Percentiles rank a stretch among this genome's conserved stretches.
Evolutionary conservation across 2,329 filamentous ascomycete species (phyloP).

Genomic region (Rachicladosporium sp.): DNA sequence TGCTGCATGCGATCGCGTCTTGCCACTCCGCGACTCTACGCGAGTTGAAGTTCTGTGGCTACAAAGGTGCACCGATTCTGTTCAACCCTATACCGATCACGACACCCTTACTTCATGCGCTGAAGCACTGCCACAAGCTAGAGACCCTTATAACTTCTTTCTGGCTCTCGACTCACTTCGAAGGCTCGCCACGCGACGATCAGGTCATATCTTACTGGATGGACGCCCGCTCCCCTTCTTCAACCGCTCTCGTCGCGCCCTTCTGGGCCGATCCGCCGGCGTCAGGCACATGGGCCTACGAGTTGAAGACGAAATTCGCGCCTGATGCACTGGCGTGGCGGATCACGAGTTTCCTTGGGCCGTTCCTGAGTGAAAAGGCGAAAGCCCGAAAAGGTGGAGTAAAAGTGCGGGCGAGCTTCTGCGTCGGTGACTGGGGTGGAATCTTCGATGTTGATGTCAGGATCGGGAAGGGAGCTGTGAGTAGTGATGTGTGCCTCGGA

Average conservation of each 20-base stretch:
- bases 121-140: constrained; percentile 32
- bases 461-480: constrained; percentile 23
- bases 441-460: constrained; percentile 35
- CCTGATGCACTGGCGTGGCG: constrained; percentile 30
- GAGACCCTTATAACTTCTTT: constrained; percentile 29
- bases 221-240: constrained; percentile 25
- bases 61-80: constrained; percentile 31
- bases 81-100: constrained; percentile 27
- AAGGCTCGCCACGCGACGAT: constrained; percentile 26
- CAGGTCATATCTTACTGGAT: constrained; percentile 35
- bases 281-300: constrained; percentile 30
- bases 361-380: constrained; percentile 28
- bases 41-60: constrained; percentile 38
- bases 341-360: constrained; percentile 28
- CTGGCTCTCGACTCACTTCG: constrained; percentile 30
- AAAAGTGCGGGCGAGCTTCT: constrained; percentile 34
- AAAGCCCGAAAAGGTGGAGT: constrained; percentile 30
- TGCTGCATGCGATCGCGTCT: constrained; percentile 31
- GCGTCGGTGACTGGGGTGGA: constrained; percentile 27
- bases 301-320: constrained; percentile 27
- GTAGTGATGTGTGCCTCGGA: constrained; percentile 26
- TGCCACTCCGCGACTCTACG: constrained; percentile 28
- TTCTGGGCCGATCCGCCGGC: constrained; percentile 18
- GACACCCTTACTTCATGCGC: constrained; percentile 24
- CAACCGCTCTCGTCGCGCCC: constrained; percentile 25